phyloP scores from a whole-genome alignment of 2,329 filamentous ascomycete genomes.

The Didymosphaeria variabile region DNA sequence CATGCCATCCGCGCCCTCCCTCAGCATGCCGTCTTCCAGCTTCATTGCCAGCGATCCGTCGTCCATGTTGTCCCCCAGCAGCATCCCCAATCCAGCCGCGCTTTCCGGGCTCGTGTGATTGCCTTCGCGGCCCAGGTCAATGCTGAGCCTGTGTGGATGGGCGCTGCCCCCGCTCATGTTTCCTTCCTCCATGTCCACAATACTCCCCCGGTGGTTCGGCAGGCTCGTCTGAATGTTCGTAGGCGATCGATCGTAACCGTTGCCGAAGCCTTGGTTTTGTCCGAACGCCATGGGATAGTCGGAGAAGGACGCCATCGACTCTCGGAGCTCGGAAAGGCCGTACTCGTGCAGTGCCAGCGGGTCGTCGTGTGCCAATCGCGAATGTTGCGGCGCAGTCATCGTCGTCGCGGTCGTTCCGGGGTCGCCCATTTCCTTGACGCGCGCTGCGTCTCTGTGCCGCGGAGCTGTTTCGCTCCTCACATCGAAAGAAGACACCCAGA shows the following conservation, averaged over 20 bases:
- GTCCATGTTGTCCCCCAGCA: conserved; percentile 39
- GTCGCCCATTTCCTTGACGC: conserved; percentile 38
- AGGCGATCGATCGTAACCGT: conserved; percentile 30
- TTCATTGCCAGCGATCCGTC: conserved; percentile 40
- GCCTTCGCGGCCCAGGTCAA: conserved; percentile 40
- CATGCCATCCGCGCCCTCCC: conserved; percentile 36
- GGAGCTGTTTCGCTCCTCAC: conserved; percentile 28
- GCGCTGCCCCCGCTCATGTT: conserved; percentile 40
- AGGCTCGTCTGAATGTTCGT: conserved; percentile 23
- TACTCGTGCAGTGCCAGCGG: conserved; percentile 47
- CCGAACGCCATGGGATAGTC: conserved; percentile 45
- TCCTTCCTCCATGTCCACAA: conserved; percentile 44
- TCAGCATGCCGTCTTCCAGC: conserved; percentile 32
- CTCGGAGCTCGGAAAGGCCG: conserved; percentile 42
- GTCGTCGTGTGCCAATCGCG: conserved; percentile 44
- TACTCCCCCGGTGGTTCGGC: conserved; percentile 40
- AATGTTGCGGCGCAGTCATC: conserved; percentile 40
- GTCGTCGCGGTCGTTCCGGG: conserved; percentile 33
- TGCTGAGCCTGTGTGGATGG: conserved; percentile 42
- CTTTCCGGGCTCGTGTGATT: conserved; percentile 50
- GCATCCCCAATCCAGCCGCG: conserved; percentile 38
- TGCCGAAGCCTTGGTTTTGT: conserved; percentile 33
- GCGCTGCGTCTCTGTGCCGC: conserved; percentile 31
- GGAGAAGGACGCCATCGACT: conserved; percentile 41
- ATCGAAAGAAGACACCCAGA: conserved; percentile 25